Evolutionary conservation across 805 yeast genomes (phyloP).

Genomic region (Vanderwaltozyma polyspora): DNA sequence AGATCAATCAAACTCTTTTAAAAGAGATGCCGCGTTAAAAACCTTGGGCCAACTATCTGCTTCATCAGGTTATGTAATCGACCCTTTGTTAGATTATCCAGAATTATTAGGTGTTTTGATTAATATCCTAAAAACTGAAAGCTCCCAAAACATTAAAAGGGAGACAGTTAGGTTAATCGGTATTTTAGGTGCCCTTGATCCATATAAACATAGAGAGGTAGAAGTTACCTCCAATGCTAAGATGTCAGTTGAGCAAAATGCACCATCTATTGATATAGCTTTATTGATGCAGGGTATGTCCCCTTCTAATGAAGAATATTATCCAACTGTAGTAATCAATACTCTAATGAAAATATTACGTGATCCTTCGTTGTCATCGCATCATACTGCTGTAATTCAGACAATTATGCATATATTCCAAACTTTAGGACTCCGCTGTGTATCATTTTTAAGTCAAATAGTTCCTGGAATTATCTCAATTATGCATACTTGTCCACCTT

Average conservation of each 20-base stretch:
- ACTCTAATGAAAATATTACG: slow-evolving; percentile 73
- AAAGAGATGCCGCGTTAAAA: slow-evolving; percentile 80
- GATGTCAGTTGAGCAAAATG: slow-evolving; percentile 56
- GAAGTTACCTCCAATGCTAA: slow-evolving; percentile 53
- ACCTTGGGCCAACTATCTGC: slow-evolving; percentile 82
- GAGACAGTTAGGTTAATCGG: slow-evolving; percentile 88
- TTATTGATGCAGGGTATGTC: slow-evolving; percentile 87
- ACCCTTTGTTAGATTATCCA: slow-evolving; percentile 86
- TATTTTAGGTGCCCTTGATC: slow-evolving; percentile 92
- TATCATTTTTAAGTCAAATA: slow-evolving; percentile 76
- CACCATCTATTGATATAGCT: slow-evolving; percentile 84
- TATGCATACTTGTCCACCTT: slow-evolving; percentile 69
- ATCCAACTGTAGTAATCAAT: slow-evolving; percentile 87
- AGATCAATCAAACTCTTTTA: slow-evolving; percentile 81
- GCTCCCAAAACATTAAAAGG: slow-evolving; percentile 59
- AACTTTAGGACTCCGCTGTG: slow-evolving; percentile 79
- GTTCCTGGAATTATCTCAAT: slow-evolving; percentile 81
- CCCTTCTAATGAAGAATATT: slow-evolving; percentile 85
- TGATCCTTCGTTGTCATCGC: slow-evolving; percentile 74
- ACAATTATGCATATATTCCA: slow-evolving; percentile 87
- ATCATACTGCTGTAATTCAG: slow-evolving; percentile 88
- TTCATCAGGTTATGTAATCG: slow-evolving; percentile 89
- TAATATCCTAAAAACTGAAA: slow-evolving; percentile 71
- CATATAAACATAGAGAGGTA: slow-evolving; percentile 86
- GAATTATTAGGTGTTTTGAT: slow-evolving; percentile 74